phyloP scores from a whole-genome alignment of 176 grass and related monocot species.

The Poa pratensis region DNA sequence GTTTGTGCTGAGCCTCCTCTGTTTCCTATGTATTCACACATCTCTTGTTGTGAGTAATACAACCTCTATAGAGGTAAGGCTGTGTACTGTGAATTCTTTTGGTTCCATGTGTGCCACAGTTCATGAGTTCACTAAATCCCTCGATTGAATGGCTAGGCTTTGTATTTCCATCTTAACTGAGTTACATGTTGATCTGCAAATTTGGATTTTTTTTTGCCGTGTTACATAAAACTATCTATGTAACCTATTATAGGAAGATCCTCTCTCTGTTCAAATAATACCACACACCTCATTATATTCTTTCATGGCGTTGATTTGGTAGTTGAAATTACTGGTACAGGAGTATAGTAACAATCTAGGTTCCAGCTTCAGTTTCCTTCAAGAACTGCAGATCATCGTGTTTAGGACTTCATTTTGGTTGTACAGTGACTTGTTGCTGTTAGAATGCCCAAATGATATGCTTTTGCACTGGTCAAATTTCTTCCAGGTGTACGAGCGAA shows the following conservation, averaged over 20 bases:
- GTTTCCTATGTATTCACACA: constrained; percentile 72
- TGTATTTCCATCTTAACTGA: not conserved
- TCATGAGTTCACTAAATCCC: not conserved
- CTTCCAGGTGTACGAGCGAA: constrained; percentile 73
- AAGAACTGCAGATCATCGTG: not conserved
- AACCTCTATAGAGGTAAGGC: constrained; percentile 82
- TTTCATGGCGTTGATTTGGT: constrained; percentile 22
- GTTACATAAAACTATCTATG: not conserved
- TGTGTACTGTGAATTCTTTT: constrained; percentile 10
- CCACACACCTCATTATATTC: not conserved
- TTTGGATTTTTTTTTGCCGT: not conserved
- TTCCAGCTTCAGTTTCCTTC: constrained; percentile 3
- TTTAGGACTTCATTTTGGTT: not conserved
- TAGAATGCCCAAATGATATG: constrained; percentile 27
- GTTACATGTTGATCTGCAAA: constrained; percentile 13
- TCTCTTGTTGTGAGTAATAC: constrained; percentile 77
- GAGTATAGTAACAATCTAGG: constrained; percentile 7
- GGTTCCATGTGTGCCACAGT: constrained; percentile 10
- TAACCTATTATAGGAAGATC: not conserved
- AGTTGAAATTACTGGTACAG: not conserved
- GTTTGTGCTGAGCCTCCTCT: constrained; percentile 86
- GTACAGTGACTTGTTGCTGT: not conserved
- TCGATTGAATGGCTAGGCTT: constrained; percentile 3
- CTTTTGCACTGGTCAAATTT: constrained; percentile 20
- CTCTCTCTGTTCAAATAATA: not conserved